Percentiles rank a stretch among this genome's conserved stretches.
These are phyloP conservation scores for Tricholoma matsutake DNA, from an alignment of 768 basidiomycete species.

Conservation along the genomic window DNA sequence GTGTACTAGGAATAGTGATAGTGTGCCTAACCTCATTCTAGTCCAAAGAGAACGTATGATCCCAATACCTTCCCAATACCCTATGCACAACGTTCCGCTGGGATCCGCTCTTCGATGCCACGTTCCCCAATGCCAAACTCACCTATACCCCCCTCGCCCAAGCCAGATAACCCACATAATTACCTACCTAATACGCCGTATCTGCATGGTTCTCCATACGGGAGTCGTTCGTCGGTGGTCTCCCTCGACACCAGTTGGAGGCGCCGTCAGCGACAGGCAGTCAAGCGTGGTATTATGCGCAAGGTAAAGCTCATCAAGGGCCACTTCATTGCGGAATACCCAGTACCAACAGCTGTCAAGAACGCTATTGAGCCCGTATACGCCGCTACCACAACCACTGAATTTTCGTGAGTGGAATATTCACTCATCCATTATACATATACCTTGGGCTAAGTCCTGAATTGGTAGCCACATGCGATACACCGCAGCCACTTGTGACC, in stretches of 20 bases:
- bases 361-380: conserved; percentile 82
- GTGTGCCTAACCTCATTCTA: background rate
- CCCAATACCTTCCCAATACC: conserved; percentile 9
- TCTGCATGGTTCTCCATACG: conserved; percentile 14
- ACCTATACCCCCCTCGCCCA: conserved; percentile 19
- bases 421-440: background rate
- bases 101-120: background rate
- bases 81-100: background rate
- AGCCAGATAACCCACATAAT: conserved; percentile 8
- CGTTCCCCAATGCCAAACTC: conserved; percentile 11
- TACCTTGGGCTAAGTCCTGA: background rate
- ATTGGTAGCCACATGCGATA: conserved; percentile 80
- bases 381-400: conserved; percentile 66
- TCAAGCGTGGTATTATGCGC: conserved; percentile 84
- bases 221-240: conserved; percentile 48
- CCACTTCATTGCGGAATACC: conserved; percentile 87
- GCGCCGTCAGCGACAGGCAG: conserved; percentile 84
- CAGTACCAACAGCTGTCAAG: conserved; percentile 79
- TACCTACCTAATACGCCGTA: conserved; percentile 20
- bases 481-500: conserved; percentile 87
- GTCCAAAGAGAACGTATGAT: conserved; percentile 4
- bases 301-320: conserved; percentile 92
- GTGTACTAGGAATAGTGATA: background rate
- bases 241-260: conserved; percentile 59
- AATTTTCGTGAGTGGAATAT: conserved; percentile 74